A percentile compares a stretch with the other conserved stretches of the same genome.
phyloP scores from a whole-genome alignment of 768 basidiomycete genomes.

The Agrocybe chaxingu region DNA sequence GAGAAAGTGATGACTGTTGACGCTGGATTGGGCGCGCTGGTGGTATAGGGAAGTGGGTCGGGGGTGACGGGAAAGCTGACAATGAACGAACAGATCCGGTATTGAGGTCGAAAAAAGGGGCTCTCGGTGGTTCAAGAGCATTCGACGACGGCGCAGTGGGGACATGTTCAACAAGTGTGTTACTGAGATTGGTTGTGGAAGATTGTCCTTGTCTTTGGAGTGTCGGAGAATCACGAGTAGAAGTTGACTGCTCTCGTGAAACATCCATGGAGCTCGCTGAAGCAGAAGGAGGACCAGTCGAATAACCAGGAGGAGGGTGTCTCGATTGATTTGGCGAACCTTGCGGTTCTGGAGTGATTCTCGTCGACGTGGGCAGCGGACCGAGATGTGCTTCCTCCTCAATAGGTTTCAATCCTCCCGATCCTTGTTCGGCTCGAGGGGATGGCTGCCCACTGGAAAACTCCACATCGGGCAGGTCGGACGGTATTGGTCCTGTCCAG shows the following conservation, averaged over 20 bases:
- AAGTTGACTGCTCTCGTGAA: constrained; percentile 5
- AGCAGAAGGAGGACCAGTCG: constrained; percentile 12
- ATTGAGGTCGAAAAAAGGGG: constrained; percentile 34
- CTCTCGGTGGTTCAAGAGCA: constrained; percentile 33
- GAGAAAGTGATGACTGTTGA: constrained; percentile 15
- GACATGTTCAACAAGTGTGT: background rate
- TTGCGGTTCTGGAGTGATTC: constrained; percentile 8
- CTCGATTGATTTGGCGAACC: constrained; percentile 5
- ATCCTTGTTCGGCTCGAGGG: constrained; percentile 1
- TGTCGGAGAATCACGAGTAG: constrained; percentile 8
- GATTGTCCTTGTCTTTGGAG: constrained; percentile 6
- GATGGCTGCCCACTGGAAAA: background rate
- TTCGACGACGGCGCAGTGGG: constrained; percentile 18
- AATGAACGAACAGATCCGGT: constrained; percentile 63
- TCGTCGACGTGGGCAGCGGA: constrained; percentile 1
- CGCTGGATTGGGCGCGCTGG: constrained; percentile 26
- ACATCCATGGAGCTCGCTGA: constrained; percentile 14
- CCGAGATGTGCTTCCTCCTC: constrained; percentile 14
- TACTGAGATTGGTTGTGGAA: background rate
- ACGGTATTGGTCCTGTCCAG: constrained; percentile 56
- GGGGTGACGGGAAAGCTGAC: constrained; percentile 71
- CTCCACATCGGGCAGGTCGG: constrained; percentile 35
- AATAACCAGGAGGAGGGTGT: constrained; percentile 11
- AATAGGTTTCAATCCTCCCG: constrained; percentile 9
- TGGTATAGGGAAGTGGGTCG: constrained; percentile 68